These are phyloP conservation scores for Hyphodiscus sp. DNA, from an alignment of 2,329 filamentous ascomycete species.

Conservation along the genomic window DNA sequence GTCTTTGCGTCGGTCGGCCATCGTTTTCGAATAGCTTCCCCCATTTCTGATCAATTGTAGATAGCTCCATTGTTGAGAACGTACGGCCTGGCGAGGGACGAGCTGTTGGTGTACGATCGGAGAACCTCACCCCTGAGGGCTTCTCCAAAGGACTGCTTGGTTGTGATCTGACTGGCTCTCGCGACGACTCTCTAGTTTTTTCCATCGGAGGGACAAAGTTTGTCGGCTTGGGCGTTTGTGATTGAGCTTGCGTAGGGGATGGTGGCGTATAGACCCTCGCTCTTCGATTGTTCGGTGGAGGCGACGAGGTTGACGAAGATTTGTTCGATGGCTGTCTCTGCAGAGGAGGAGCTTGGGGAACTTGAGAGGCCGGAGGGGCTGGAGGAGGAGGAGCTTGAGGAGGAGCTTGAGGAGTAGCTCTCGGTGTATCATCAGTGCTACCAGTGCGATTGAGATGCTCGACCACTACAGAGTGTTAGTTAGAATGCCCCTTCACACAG, in stretches of 20 bases:
- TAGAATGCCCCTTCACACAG: slow-evolving; percentile 11
- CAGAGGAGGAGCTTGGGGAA: slow-evolving; percentile 22
- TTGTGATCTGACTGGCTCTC: slow-evolving; percentile 19
- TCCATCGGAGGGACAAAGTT: slow-evolving; percentile 28
- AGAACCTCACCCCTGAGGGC: slow-evolving; percentile 24
- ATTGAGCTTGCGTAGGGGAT: slow-evolving; percentile 35
- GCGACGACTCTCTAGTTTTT: neutral
- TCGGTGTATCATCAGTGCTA: slow-evolving; percentile 24
- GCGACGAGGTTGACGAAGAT: slow-evolving; percentile 39
- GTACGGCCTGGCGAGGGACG: slow-evolving; percentile 16
- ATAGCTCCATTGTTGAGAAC: slow-evolving; percentile 38
- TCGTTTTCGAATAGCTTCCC: slow-evolving; percentile 64
- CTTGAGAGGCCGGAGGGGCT: neutral
- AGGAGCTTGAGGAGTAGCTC: slow-evolving; percentile 19
- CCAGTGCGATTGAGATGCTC: slow-evolving; percentile 31
- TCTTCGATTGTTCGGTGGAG: slow-evolving; percentile 33
- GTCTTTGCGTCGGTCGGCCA: slow-evolving; percentile 59
- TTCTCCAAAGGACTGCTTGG: slow-evolving; percentile 30
- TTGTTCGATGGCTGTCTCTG: slow-evolving; percentile 36
- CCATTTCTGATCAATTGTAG: slow-evolving; percentile 67
- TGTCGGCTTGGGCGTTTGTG: slow-evolving; percentile 14
- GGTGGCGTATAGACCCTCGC: slow-evolving; percentile 47
- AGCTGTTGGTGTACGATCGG: slow-evolving; percentile 14
- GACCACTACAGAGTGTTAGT: slow-evolving; percentile 18
- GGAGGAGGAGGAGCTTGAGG: slow-evolving; percentile 26